A percentile compares a stretch with the other conserved stretches of the same genome.
Conservation (phyloP, 768 basidiomycete genomes). For the Russula compacta region DNA sequence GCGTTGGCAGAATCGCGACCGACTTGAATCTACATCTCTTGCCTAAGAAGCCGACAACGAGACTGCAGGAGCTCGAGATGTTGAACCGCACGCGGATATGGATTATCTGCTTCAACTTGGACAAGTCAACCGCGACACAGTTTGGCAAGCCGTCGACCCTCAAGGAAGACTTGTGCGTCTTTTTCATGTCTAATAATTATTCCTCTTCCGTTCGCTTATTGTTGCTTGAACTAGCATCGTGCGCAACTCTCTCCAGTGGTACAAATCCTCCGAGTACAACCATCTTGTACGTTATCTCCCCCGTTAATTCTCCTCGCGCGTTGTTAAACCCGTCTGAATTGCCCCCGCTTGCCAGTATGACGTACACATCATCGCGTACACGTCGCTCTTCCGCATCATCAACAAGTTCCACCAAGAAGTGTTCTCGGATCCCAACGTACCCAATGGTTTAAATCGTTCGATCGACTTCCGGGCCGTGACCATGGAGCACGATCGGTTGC, state of each 20-base stretch:
- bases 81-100: slow-evolving; percentile 85
- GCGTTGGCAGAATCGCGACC: slow-evolving; percentile 57
- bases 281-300: slow-evolving; percentile 4
- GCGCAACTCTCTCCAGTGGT: slow-evolving; percentile 16
- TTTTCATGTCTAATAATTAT: slow-evolving; percentile 29
- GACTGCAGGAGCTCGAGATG: slow-evolving; percentile 76
- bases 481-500: slow-evolving; percentile 8
- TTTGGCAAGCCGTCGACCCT: slow-evolving; percentile 86
- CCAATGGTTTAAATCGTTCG: slow-evolving; percentile 12
- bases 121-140: slow-evolving; percentile 80
- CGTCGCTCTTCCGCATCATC: slow-evolving; percentile 17
- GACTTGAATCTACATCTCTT: slow-evolving; percentile 85
- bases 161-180: slow-evolving; percentile 58
- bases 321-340: not conserved
- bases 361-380: slow-evolving; percentile 17
- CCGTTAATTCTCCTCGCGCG: not conserved
- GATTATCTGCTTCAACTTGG: slow-evolving; percentile 86
- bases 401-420: slow-evolving; percentile 16
- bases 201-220: not conserved
- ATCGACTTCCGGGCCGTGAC: slow-evolving; percentile 20
- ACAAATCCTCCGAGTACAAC: slow-evolving; percentile 16
- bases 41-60: slow-evolving; percentile 64
- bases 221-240: slow-evolving; percentile 7
- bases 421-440: slow-evolving; percentile 16
- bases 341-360: slow-evolving; percentile 2